A percentile compares a stretch with the other conserved stretches of the same genome.
phyloP scores from a whole-genome alignment of 495 filamentous ascomycete genomes.

The Rhizodiscina lignyota region DNA sequence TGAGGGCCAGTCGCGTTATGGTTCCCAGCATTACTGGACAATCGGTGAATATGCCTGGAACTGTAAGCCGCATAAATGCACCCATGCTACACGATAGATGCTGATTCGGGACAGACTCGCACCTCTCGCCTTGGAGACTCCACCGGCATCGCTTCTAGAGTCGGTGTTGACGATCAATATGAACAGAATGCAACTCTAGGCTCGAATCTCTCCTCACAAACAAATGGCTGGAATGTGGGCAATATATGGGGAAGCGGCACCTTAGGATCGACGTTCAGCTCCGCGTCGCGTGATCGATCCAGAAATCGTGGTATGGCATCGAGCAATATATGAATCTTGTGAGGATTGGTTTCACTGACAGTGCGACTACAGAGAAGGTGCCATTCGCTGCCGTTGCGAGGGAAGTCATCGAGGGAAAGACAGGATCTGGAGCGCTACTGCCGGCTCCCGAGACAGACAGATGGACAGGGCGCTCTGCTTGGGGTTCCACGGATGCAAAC shows the following conservation, averaged over 20 bases:
- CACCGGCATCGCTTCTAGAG: too few species aligned
- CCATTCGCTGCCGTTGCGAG: slow-evolving; percentile 6
- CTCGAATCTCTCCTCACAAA: neutral
- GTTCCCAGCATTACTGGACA: too few species aligned
- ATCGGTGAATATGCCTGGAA: too few species aligned
- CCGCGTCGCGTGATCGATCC: slow-evolving; percentile 19
- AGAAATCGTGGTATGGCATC: slow-evolving; percentile 27
- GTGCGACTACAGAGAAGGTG: slow-evolving; percentile 8
- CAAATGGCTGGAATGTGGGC: neutral
- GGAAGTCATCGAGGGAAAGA: slow-evolving; percentile 33
- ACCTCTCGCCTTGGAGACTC: too few species aligned
- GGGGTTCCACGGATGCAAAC: slow-evolving; percentile 37
- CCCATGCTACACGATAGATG: too few species aligned
- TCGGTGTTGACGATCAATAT: too few species aligned
- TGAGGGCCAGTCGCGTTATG: too few species aligned
- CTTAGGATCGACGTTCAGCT: slow-evolving; percentile 1
- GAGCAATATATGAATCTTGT: slow-evolving; percentile 2
- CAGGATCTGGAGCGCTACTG: slow-evolving; percentile 49
- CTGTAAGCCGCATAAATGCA: too few species aligned
- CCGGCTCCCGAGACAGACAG: slow-evolving; percentile 47
- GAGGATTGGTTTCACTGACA: neutral
- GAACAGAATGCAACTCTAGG: too few species aligned
- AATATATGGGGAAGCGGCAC: neutral
- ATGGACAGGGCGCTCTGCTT: too few species aligned
- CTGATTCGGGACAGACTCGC: too few species aligned